These are phyloP conservation scores for Boechera retrofracta DNA, from an alignment of 345 rosid species.

Conservation along the genomic window DNA sequence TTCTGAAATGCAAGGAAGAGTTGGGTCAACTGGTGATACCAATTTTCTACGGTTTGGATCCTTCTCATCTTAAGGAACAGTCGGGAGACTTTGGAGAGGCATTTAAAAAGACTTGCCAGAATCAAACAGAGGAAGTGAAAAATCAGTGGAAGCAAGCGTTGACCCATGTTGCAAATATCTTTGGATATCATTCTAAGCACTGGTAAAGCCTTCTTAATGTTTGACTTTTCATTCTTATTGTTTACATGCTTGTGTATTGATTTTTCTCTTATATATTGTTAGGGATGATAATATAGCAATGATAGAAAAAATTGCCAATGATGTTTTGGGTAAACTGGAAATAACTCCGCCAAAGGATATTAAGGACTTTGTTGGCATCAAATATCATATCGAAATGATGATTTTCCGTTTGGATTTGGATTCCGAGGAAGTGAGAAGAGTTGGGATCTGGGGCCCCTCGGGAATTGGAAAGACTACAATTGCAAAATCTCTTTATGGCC, in stretches of 20 bases:
- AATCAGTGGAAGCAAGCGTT: no score
- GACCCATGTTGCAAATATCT: not conserved
- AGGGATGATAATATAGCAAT: constrained; percentile 2
- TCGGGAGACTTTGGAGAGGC: not conserved
- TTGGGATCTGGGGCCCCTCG: constrained; percentile 40
- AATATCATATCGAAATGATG: constrained; percentile 19
- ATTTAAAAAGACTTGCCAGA: no score
- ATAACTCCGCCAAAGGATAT: not conserved
- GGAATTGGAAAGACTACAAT: constrained; percentile 42
- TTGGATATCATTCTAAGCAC: not conserved
- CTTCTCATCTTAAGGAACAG: not conserved
- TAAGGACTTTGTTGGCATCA: constrained; percentile 11
- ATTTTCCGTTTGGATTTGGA: not conserved
- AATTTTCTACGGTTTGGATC: not conserved
- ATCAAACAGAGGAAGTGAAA: no score
- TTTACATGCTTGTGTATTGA: not conserved
- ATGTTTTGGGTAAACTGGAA: not conserved
- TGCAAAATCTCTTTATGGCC: constrained; percentile 8
- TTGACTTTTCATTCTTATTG: not conserved
- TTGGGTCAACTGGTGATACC: not conserved
- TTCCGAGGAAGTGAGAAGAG: constrained; percentile 12
- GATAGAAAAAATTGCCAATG: constrained; percentile 19
- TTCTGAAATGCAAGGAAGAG: not conserved
- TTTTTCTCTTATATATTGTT: no score
- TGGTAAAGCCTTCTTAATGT: not conserved